Evolutionary conservation across 106 monocot genomes (phyloP).

Genomic region (Alisma plantagoaquatica): DNA sequence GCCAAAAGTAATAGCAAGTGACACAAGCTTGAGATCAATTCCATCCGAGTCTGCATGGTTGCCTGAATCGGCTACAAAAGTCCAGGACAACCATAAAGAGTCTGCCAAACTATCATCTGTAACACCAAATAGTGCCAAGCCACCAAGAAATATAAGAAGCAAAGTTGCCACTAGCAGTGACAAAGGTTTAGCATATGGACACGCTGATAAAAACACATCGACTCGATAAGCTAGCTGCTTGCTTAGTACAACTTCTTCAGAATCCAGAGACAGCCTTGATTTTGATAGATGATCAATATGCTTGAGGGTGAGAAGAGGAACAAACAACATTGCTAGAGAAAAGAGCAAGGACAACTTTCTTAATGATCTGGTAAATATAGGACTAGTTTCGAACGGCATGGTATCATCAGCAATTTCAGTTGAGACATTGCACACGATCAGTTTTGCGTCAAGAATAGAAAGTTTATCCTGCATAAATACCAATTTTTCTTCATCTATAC

Average conservation of each 20-base stretch:
- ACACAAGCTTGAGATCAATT: conserved; percentile 51
- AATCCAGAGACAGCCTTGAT: conserved; percentile 29
- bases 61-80: conserved; percentile 60
- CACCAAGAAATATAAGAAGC: conserved; percentile 55
- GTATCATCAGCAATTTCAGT: conserved; percentile 5
- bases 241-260: conserved; percentile 56
- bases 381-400: conserved; percentile 5
- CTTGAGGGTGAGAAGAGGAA: conserved; percentile 44
- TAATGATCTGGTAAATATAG: conserved; percentile 13
- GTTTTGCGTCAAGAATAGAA: conserved; percentile 22
- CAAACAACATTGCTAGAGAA: conserved; percentile 35
- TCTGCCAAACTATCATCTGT: conserved; percentile 54
- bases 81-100: conserved; percentile 64
- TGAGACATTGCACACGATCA: conserved; percentile 23
- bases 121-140: conserved; percentile 64
- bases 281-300: conserved; percentile 39
- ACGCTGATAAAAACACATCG: conserved; percentile 54
- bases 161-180: conserved; percentile 55
- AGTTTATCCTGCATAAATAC: conserved; percentile 30
- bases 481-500: not conserved
- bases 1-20: conserved; percentile 57
- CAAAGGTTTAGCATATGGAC: conserved; percentile 56
- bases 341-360: conserved; percentile 38
- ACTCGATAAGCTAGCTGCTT: conserved; percentile 57
- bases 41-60: conserved; percentile 67